Percentiles rank a stretch among this genome's conserved stretches.
These are phyloP conservation scores for Arabidopsis thaliana DNA, from an alignment of 345 rosid genomes.

Conservation along the genomic window DNA sequence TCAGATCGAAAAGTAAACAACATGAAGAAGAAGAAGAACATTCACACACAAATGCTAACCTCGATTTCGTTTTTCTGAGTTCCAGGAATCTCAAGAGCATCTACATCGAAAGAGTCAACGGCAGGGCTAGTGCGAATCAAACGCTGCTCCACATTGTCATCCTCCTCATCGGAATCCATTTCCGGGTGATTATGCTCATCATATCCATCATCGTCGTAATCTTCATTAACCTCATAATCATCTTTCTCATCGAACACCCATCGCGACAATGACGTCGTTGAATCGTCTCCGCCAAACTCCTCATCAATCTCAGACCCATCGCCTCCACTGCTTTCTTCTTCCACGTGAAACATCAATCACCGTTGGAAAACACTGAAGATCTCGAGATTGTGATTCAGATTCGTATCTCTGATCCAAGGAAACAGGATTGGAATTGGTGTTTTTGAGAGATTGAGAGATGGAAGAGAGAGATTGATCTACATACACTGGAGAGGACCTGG, in stretches of 20 bases:
- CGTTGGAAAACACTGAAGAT: slow-evolving; percentile 18
- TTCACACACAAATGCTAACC: slow-evolving; percentile 44
- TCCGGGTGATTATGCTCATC: slow-evolving; percentile 41
- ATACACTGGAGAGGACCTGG: slow-evolving; percentile 11
- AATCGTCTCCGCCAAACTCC: slow-evolving; percentile 51
- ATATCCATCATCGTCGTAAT: slow-evolving; percentile 47
- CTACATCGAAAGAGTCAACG: slow-evolving; percentile 93
- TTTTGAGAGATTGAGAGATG: slow-evolving; percentile 30
- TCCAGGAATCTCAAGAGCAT: slow-evolving; percentile 92
- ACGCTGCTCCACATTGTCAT: slow-evolving; percentile 71
- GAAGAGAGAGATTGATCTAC: slow-evolving; percentile 15
- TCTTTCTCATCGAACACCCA: slow-evolving; percentile 96
- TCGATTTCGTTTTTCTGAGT: slow-evolving; percentile 74
- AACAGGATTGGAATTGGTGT: slow-evolving; percentile 11
- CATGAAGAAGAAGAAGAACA: neutral
- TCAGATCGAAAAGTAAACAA: neutral
- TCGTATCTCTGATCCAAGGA: slow-evolving; percentile 29
- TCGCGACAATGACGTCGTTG: slow-evolving; percentile 77
- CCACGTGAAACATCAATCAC: slow-evolving; percentile 37
- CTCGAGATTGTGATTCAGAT: slow-evolving; percentile 33
- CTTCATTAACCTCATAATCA: slow-evolving; percentile 49
- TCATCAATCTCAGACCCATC: slow-evolving; percentile 52
- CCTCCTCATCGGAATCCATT: slow-evolving; percentile 75
- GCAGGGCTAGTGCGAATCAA: slow-evolving; percentile 94
- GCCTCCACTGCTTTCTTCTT: slow-evolving; percentile 56